Base-by-base conservation (phyloP, 805 yeast genomes). In the Yarrowia sp. region DNA sequence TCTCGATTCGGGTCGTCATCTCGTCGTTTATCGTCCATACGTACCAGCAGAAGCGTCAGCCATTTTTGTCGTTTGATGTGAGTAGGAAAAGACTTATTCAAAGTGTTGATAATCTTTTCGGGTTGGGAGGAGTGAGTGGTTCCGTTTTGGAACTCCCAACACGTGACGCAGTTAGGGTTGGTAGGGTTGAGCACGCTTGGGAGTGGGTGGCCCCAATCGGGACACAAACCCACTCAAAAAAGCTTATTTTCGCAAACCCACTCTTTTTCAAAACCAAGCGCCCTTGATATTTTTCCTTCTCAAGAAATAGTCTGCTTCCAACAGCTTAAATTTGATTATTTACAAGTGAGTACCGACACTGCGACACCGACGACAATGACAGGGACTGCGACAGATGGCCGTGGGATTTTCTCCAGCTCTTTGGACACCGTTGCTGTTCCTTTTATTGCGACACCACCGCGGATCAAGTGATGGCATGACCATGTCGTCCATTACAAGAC, bases 281-380 rank as follows among this genome's bases (percentile, higher is more conserved):
- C 15, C 42, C 52, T 72, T 73, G 71, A 68, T 69, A 42, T 69
- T 69, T 68, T 71, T 70, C 71, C 69, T 71, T 70, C 71, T 71
- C 78, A 88, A 89, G 85, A 93, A 87, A 88, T 89, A 89, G 93
- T 89, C 94, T 85, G 94, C 91, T 74, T 42, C 76, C 81, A 13
- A 17, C 56, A 52, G 91, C 91, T 88, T 88, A 87, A 87, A 86
- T 82, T 86, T 86, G 91, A 87, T 87, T 87, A 87, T 87, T 87
- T 89, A 86, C 60, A 65, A 65, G 49, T 42, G 66, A 44, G 58
- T 46, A 67, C 19, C 46, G 19, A 14, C 33, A 19, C 14, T 3
- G 12, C 60, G 34, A 53, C 56, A n/a, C 8, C 24, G 15, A 19
- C 56, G n/a, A 20, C 56, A 12, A 5, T 2, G 33, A 12, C 15